These are phyloP conservation scores for Acer saccharum DNA, from an alignment of 345 rosid genomes.

Conservation along the genomic window DNA sequence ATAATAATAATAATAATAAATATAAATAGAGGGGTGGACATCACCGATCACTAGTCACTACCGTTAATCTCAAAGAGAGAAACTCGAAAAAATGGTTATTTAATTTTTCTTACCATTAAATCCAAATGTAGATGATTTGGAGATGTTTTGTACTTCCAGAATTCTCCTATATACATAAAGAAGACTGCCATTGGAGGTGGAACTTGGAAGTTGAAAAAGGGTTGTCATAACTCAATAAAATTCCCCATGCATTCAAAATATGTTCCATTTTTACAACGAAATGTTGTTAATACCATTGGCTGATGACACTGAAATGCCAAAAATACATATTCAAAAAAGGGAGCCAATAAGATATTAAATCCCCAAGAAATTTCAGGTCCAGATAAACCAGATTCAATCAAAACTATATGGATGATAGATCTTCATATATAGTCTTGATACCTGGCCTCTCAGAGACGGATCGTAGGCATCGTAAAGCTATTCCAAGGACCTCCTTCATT, in stretches of 20 bases:
- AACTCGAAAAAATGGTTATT: too few relatives aligned
- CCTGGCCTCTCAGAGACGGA: conserved; percentile 93
- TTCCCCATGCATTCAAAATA: conserved; percentile 21
- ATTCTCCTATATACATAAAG: too few relatives aligned
- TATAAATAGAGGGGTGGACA: too few relatives aligned
- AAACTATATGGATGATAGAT: conserved; percentile 82
- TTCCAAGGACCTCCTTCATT: conserved; percentile 86
- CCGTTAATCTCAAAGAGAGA: too few relatives aligned
- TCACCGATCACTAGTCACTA: too few relatives aligned
- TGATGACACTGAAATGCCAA: conserved; percentile 18
- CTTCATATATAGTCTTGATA: conserved; percentile 94
- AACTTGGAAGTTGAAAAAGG: background rate
- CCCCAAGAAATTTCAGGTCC: conserved; percentile 28
- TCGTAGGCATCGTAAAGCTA: conserved; percentile 79
- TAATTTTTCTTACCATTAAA: too few relatives aligned
- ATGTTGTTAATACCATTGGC: conserved; percentile 14
- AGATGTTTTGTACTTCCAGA: too few relatives aligned
- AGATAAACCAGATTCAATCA: conserved; percentile 15
- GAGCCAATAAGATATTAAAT: conserved; percentile 41
- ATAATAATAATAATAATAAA: too few relatives aligned
- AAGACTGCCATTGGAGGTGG: background rate
- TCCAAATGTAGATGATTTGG: too few relatives aligned
- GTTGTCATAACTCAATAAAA: conserved; percentile 1
- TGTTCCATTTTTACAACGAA: conserved; percentile 28
- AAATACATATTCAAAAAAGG: conserved; percentile 12